Evolutionary conservation across 768 basidiomycete genomes (phyloP).

Genomic region (Gloeostereum incarnatum): DNA sequence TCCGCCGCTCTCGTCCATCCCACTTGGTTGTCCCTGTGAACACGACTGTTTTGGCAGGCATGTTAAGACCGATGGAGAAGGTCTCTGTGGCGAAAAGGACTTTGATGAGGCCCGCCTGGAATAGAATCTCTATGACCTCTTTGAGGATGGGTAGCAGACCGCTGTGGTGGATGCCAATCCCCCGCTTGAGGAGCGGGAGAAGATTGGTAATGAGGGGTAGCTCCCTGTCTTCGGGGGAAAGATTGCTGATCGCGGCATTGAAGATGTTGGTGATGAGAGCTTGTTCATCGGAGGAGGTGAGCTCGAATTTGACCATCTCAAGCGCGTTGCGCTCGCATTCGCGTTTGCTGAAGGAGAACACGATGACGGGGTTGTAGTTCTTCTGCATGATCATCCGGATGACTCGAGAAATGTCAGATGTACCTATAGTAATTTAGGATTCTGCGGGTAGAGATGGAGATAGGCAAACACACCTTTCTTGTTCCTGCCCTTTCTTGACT

Average conservation of each 20-base stretch:
- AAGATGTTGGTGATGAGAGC: constrained; percentile 83
- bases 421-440: constrained; percentile 33
- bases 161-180: constrained; percentile 97
- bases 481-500: constrained; percentile 86
- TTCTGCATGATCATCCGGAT: constrained; percentile 98
- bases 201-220: constrained; percentile 92
- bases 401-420: constrained; percentile 94
- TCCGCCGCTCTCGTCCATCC: constrained; percentile 91
- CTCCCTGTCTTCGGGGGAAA: constrained; percentile 78
- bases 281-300: constrained; percentile 89
- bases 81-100: constrained; percentile 98
- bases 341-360: constrained; percentile 97
- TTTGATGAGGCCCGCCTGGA: constrained; percentile 97
- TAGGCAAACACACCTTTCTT: constrained; percentile 63
- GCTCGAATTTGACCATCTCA: constrained; percentile 90
- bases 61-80: constrained; percentile 95
- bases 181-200: constrained; percentile 86
- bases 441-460: not conserved
- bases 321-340: constrained; percentile 94
- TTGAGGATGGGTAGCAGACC: constrained; percentile 96
- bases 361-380: constrained; percentile 96
- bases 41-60: constrained; percentile 99
- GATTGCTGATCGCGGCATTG: constrained; percentile 86
- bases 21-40: constrained; percentile 95
- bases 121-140: constrained; percentile 97